Percentiles rank a stretch among this genome's conserved stretches.
phyloP scores from a whole-genome alignment of 2,329 filamentous ascomycete species.

The Aureobasidium sp. region DNA sequence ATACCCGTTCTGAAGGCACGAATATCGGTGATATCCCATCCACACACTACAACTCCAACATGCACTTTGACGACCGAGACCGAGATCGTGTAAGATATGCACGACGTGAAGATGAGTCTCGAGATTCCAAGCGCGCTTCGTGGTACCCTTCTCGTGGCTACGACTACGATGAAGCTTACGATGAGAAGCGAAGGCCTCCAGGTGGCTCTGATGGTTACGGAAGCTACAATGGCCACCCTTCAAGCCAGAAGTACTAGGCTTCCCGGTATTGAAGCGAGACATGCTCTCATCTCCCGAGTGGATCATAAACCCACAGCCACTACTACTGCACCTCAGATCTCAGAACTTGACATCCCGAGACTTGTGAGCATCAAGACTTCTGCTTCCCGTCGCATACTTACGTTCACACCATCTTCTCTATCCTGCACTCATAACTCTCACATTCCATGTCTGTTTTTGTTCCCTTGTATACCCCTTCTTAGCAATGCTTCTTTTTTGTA shows the following conservation, averaged over 20 bases:
- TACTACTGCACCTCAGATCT: not conserved
- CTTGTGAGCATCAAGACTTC: too few species aligned
- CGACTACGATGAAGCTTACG: not conserved
- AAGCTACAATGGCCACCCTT: not conserved
- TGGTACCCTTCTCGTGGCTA: constrained; percentile 1
- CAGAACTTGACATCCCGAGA: not conserved
- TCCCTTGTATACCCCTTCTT: not conserved
- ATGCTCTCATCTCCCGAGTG: not conserved
- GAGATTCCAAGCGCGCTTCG: not conserved
- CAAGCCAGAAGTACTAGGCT: not conserved
- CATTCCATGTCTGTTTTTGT: not conserved
- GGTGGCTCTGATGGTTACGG: constrained; percentile 13
- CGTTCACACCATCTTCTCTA: not conserved
- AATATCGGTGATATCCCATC: constrained; percentile 16
- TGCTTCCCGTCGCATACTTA: not conserved
- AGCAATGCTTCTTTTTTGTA: not conserved
- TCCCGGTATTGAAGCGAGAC: not conserved
- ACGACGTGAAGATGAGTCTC: not conserved
- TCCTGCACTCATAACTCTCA: not conserved
- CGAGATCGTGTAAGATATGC: constrained; percentile 8
- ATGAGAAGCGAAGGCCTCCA: constrained; percentile 1
- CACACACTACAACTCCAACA: constrained; percentile 16
- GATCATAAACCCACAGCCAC: not conserved
- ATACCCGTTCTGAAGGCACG: constrained; percentile 16
- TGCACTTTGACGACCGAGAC: constrained; percentile 13